Evolutionary conservation across 371 early-diverging fungal genomes (phyloP).

Genomic region (Batkoa obscura): DNA sequence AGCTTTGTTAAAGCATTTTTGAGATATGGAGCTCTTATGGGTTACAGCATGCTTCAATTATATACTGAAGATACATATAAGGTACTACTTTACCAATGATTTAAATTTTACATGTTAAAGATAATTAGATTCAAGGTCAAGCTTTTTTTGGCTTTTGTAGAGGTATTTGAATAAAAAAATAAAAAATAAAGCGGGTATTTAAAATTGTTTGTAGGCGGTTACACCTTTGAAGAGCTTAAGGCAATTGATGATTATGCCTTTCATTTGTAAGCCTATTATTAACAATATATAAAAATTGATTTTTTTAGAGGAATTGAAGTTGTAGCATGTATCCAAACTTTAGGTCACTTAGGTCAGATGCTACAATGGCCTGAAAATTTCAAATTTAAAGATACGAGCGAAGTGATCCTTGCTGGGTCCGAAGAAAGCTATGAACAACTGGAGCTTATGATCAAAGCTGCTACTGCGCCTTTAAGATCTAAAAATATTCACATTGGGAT

Average conservation of each 20-base stretch:
- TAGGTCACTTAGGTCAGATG: conserved; percentile 76
- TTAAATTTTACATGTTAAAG: neutral
- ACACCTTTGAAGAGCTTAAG: conserved; percentile 40
- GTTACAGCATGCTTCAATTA: conserved; percentile 63
- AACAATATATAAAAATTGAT: neutral
- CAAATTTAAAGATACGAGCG: conserved; percentile 52
- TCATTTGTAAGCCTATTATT: conserved; percentile 21
- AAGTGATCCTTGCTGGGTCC: conserved; percentile 44
- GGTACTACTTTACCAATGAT: conserved; percentile 12
- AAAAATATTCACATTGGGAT: conserved; percentile 67
- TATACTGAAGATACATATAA: conserved; percentile 79
- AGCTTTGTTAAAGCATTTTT: conserved; percentile 37
- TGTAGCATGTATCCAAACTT: conserved; percentile 74
- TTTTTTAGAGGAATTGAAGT: conserved; percentile 53
- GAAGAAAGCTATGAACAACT: conserved; percentile 63
- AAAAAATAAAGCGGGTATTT: too few relatives aligned
- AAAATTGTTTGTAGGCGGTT: conserved; percentile 59
- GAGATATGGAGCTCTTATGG: conserved; percentile 55
- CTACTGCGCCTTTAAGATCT: conserved; percentile 45
- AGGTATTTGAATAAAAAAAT: conserved; percentile 39
- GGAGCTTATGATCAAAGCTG: conserved; percentile 44
- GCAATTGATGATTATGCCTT: conserved; percentile 58
- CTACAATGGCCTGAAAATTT: conserved; percentile 74
- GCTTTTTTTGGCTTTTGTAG: conserved; percentile 74
- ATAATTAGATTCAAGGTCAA: conserved; percentile 33